Conservation (phyloP, 2,329 filamentous ascomycete species). For the Fusarium redolens region DNA sequence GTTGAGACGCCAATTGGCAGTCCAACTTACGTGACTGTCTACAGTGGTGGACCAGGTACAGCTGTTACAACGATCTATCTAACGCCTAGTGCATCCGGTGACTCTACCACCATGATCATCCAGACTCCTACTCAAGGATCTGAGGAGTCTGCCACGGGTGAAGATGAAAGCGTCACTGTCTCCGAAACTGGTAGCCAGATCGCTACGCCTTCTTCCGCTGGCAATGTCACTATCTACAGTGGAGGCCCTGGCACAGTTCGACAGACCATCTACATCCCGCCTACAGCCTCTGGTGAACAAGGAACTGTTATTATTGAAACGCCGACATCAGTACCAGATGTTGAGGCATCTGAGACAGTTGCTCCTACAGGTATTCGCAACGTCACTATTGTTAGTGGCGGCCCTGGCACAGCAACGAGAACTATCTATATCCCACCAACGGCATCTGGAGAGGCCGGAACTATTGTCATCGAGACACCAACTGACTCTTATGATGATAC, state of each 20-base stretch:
- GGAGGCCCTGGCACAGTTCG: background rate
- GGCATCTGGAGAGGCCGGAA: background rate
- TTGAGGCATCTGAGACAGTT: background rate
- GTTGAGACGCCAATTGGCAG: background rate
- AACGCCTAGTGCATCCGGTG: background rate
- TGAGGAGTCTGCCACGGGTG: background rate
- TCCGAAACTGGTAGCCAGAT: background rate
- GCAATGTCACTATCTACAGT: background rate
- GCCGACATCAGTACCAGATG: background rate
- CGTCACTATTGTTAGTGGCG: slow-evolving; percentile 12
- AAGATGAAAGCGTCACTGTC: background rate
- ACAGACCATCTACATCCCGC: slow-evolving; percentile 2
- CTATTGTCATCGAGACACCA: slow-evolving; percentile 3
- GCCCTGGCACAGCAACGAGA: background rate
- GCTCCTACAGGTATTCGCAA: background rate
- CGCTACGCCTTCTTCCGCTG: background rate
- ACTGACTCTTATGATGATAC: no score
- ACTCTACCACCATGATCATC: slow-evolving; percentile 12
- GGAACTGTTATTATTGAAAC: slow-evolving; percentile 12
- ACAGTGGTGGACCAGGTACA: background rate
- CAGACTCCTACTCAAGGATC: slow-evolving; percentile 13
- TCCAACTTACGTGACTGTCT: background rate
- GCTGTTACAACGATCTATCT: background rate
- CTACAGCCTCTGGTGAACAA: background rate
- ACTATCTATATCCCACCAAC: slow-evolving; percentile 5